Base-by-base conservation (phyloP, 2,329 filamentous ascomycete species). In the Alternaria gaisen region DNA sequence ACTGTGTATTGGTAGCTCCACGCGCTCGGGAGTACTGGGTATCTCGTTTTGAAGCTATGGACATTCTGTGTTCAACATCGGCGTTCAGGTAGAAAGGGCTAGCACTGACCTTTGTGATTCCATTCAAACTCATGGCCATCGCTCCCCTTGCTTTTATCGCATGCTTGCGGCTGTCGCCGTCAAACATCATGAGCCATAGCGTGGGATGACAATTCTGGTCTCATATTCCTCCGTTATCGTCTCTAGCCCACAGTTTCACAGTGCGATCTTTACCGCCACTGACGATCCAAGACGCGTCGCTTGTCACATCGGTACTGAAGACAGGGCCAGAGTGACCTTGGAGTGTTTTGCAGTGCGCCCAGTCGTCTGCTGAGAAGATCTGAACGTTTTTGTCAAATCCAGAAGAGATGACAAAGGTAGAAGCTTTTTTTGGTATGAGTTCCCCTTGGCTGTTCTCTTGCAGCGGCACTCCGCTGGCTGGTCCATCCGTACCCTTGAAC, bases 351-450 rank as follows among this genome's bases (percentile, higher is more conserved):
- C 94, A 88, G 60, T 97, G 81, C 1, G 91, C 90, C 94, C 95
- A 99, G 80, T 99, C 94, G 77, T 99, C 95, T 2, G 93, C 93
- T 7, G 93, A 97, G 80, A 96, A 98, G 68, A 99, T 86, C 76
- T 97, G 97, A 80, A 99, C 91, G 70, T 93, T 94, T 77, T 91
- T 93, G 81, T 99, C 95, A 74, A 98, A 98, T 0, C 95, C 95
- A 69, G 90, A 89, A 3, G 90, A 93, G 3, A 97, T 90, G 68
- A 99, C 91, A 79, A 97, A 97, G 0, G 94, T 97, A 47, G 94
- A 92, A 0, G 92, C 90, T 75, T 93, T 96, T 81, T 93, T 94
- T 11, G 94, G 94, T 18, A 77, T 63, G 72, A 79, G 60, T 70
- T 80, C 85, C n/a, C 89, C 90, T 68, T 90, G 88, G 16, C 89